Base-by-base conservation (phyloP, 441 rosid genomes). In the Adansonia grandidieri region DNA sequence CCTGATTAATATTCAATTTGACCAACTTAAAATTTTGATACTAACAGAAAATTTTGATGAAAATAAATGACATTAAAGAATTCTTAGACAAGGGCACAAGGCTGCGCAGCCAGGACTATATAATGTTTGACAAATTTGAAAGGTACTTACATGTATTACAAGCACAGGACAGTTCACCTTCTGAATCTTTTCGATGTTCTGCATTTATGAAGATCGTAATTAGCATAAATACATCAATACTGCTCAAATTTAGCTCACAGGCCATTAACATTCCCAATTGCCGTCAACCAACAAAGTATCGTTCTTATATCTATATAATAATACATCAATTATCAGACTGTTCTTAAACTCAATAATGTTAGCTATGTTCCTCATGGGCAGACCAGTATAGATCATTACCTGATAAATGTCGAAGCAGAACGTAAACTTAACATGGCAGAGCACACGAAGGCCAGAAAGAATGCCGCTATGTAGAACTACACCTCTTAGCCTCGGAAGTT, bases 371-470 rank as follows among this genome's bases (percentile, higher is more conserved):
- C n/a, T 24, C 47, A 44, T 9, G 58, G 42, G 56, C 24, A 5
- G 50, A 53, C 50, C 42, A n/a, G 7, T 22, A 82, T 17, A 19
- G 72, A 57, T 50, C 57, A 45, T 22, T 82, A 93, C 99, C 96
- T 86, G 84, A 77, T 94, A 94, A 50, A 96, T 96, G 85, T 96
- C 99, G 20, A 90, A 90, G 82, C 99, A 96, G 81, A 86, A 94
- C 57, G 91, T 73, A 86, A 90, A 94, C 71, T 91, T 96, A 62
- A 90, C 98, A 76, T 96, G 99, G 86, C 99, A 96, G 73, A 96
- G 90, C 77, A 96, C 99, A 14, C 99, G 98, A 66, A 96, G 98
- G 73, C 99, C 99, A 68, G 99, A 96, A 80, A 96, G 98, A 79
- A 96, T 96, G 84, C 94, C 98, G 13, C 99, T 96, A 69, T 94